Evolutionary conservation across 108 stramenopile genomes (phyloP).

Genomic region (Seminavis robusta): DNA sequence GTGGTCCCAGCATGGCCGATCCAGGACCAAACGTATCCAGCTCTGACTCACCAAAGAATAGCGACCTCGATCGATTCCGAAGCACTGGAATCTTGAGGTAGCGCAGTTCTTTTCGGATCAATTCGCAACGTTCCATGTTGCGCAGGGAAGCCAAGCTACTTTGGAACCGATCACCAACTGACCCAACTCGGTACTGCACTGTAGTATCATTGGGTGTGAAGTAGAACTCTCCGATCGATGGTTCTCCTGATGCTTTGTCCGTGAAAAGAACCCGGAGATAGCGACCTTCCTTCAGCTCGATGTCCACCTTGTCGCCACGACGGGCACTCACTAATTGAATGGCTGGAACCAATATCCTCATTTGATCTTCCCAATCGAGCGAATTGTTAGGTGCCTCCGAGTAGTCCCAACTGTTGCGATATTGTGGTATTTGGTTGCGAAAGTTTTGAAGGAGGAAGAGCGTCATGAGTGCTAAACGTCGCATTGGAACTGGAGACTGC

Average conservation of each 20-base stretch:
- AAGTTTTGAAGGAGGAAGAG: not conserved
- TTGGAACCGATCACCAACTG: not conserved
- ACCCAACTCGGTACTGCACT: constrained; percentile 73
- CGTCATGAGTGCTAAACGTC: not conserved
- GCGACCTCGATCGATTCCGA: constrained; percentile 66
- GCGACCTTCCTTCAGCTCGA: constrained; percentile 46
- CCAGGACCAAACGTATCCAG: constrained; percentile 80
- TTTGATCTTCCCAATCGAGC: constrained; percentile 46
- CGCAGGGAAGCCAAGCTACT: constrained; percentile 12
- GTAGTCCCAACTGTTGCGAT: constrained; percentile 57
- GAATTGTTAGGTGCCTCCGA: constrained; percentile 38
- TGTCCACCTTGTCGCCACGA: constrained; percentile 46
- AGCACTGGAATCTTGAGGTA: constrained; percentile 75
- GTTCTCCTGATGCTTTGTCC: constrained; percentile 56
- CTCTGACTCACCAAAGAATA: constrained; percentile 74
- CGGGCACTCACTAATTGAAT: constrained; percentile 31
- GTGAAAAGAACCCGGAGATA: constrained; percentile 64
- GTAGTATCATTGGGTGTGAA: constrained; percentile 81
- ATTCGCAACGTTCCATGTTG: constrained; percentile 69
- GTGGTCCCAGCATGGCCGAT: constrained; percentile 64
- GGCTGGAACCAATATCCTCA: constrained; percentile 47
- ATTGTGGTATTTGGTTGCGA: not conserved
- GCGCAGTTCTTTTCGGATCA: constrained; percentile 68
- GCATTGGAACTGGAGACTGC: not conserved
- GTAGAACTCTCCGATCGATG: constrained; percentile 78